Evolutionary conservation across 2,329 filamentous ascomycete species (phyloP).

Genomic region (Leptodontidium sp.): DNA sequence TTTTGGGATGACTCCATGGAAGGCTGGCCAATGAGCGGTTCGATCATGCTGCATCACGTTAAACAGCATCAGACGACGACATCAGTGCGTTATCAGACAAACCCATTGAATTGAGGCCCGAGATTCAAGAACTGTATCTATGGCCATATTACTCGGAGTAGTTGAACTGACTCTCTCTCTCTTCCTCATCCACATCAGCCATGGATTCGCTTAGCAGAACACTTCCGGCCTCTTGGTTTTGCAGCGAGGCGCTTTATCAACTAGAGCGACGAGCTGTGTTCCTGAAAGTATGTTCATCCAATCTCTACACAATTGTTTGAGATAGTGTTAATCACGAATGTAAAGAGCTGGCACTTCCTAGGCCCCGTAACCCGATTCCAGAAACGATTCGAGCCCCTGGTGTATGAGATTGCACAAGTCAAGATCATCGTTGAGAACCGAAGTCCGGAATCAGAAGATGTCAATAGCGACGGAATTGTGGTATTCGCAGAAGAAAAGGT

Average conservation of each 20-base stretch:
- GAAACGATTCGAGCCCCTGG: slow-evolving; percentile 50
- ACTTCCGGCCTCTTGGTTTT: slow-evolving; percentile 62
- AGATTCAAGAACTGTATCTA: background rate
- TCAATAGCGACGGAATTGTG: slow-evolving; percentile 49
- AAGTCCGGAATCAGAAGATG: slow-evolving; percentile 34
- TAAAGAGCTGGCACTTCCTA: slow-evolving; percentile 60
- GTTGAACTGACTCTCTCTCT: background rate
- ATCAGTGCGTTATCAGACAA: background rate
- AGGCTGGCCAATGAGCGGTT: slow-evolving; percentile 12
- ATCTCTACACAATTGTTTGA: background rate
- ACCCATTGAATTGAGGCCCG: background rate
- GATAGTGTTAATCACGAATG: background rate
- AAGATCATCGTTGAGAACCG: slow-evolving; percentile 51
- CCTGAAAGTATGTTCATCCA: slow-evolving; percentile 49
- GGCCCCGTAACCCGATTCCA: slow-evolving; percentile 60
- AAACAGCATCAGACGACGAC: slow-evolving; percentile 21
- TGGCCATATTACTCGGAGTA: background rate
- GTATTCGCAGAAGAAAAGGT: slow-evolving; percentile 46
- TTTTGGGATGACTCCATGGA: slow-evolving; percentile 28
- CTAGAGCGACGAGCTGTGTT: slow-evolving; percentile 59
- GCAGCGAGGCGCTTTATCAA: slow-evolving; percentile 56
- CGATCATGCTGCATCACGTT: slow-evolving; percentile 20
- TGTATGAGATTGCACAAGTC: slow-evolving; percentile 60
- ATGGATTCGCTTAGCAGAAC: slow-evolving; percentile 49
- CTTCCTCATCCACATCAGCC: background rate